These are phyloP conservation scores for Amanita rubescens DNA, from an alignment of 768 basidiomycete genomes.

Conservation along the genomic window DNA sequence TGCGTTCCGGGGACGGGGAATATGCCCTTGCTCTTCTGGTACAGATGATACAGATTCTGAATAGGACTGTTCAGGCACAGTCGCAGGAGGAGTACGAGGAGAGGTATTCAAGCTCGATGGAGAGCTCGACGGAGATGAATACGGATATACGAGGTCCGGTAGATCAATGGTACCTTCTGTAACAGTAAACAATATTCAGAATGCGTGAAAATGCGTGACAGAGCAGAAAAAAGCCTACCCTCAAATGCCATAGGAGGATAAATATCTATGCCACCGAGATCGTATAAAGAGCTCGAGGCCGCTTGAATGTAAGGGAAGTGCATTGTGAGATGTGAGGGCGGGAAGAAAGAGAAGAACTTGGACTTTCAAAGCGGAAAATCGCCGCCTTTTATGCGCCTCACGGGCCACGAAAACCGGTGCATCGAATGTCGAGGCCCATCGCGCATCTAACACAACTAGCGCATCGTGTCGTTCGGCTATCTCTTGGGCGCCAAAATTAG, in stretches of 20 bases:
- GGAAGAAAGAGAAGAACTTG: not conserved
- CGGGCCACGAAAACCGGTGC: not conserved
- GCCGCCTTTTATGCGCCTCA: not conserved
- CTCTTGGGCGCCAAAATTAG: not conserved
- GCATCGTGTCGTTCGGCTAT: not conserved
- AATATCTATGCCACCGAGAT: not conserved
- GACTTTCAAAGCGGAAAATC: not conserved
- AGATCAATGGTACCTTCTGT: not conserved
- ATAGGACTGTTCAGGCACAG: not conserved
- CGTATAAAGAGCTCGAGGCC: not conserved
- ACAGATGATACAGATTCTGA: not conserved
- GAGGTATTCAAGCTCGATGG: not conserved
- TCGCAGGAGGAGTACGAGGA: not conserved
- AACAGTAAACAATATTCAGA: not conserved
- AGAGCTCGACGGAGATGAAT: not conserved
- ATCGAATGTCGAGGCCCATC: not conserved
- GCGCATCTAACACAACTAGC: not conserved
- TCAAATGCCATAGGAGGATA: not conserved
- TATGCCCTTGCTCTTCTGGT: conserved; percentile 7
- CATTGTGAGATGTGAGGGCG: not conserved
- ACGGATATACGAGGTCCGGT: not conserved
- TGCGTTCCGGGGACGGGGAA: conserved; percentile 48
- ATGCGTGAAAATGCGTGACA: too few relatives aligned
- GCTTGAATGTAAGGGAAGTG: not conserved
- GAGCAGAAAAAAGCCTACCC: not conserved